phyloP scores from a whole-genome alignment of 805 yeast genomes.

The Saccharomycopsis malanga region DNA sequence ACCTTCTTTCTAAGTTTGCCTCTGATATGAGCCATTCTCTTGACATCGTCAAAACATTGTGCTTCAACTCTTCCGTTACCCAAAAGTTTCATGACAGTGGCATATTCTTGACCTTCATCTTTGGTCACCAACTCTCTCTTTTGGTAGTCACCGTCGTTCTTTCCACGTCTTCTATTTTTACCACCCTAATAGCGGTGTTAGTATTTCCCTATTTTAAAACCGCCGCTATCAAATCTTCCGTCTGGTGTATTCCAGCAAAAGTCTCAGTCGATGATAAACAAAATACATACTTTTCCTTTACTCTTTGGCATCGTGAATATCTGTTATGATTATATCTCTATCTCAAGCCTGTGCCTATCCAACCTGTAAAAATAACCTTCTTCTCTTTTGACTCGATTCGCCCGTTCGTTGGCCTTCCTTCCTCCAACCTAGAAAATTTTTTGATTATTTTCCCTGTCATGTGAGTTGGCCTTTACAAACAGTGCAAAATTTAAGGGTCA shows the following conservation, averaged over 20 bases:
- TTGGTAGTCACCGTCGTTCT: conserved; percentile 90
- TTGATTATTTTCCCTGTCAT: too few species aligned
- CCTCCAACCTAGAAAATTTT: too few species aligned
- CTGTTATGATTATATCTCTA: background rate
- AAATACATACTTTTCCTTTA: conserved; percentile 42
- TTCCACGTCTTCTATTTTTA: conserved; percentile 91
- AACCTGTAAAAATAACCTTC: too few species aligned
- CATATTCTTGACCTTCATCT: conserved; percentile 98
- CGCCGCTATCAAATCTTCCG: background rate
- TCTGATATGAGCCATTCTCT: conserved; percentile 95
- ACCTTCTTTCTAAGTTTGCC: conserved; percentile 99
- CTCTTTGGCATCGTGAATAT: conserved; percentile 58
- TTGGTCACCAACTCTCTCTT: conserved; percentile 89
- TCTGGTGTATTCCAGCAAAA: too few species aligned
- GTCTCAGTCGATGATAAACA: background rate
- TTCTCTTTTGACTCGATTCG: too few species aligned
- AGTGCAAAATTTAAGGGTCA: too few species aligned
- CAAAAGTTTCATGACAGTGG: conserved; percentile 95
- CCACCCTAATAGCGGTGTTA: conserved; percentile 49
- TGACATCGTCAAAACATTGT: conserved; percentile 86
- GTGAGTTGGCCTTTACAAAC: too few species aligned
- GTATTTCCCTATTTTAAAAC: background rate
- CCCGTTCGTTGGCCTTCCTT: too few species aligned
- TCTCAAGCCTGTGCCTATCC: too few species aligned
- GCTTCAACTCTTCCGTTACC: conserved; percentile 98